Base-by-base conservation (phyloP, 495 filamentous ascomycete species). In the Penicillium samsonianum region DNA sequence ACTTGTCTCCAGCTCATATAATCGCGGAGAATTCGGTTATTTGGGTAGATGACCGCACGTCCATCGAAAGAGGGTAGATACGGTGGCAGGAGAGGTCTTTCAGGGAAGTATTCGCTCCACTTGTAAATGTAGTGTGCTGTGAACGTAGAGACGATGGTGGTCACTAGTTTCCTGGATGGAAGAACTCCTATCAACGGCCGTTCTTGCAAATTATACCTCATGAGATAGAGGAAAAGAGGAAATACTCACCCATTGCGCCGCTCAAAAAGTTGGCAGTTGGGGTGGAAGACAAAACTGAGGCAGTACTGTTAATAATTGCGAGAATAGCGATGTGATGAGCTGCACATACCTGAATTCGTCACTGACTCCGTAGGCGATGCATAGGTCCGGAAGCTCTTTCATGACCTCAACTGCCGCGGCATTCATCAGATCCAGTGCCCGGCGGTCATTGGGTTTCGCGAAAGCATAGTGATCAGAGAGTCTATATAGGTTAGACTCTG, bases 1-100 rank as follows among this genome's bases (percentile, higher is more conserved):
- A 89, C 94, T 73, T 98, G 94, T 60, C 94, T 80, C 94, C 94
- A 98, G 64, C 89, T 91, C 83, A 98, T 85, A 70, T 98, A 98
- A 69, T 98, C 94, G 40, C 92, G 82, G 55, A 98, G 67, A 67
- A 93, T 92, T 65, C 80, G 79, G 14, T 82, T 77, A 43, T 81
- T 86, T 0, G 94, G 93, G 73, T 97, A 98, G 60, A 85, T 79
- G 35, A 98, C 92, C 11, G 92, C 91, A 17, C 94, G 77, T 1
- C 92, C 94, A 74, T 98, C 94, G 69, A 98, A 98, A 26, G 84
- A 89, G 4, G 94, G 94, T 33, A 96, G 66, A 61, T 65, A 65
- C 0, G 90, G 90, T 2, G 85, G 71, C n/a, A 85, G 79, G 16
- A 98, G 75, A 3, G 84, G 83, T 35, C 58, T 80, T 1, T 83